phyloP scores from a whole-genome alignment of 2,329 filamentous ascomycete species.

The Sporothrix globosa region DNA sequence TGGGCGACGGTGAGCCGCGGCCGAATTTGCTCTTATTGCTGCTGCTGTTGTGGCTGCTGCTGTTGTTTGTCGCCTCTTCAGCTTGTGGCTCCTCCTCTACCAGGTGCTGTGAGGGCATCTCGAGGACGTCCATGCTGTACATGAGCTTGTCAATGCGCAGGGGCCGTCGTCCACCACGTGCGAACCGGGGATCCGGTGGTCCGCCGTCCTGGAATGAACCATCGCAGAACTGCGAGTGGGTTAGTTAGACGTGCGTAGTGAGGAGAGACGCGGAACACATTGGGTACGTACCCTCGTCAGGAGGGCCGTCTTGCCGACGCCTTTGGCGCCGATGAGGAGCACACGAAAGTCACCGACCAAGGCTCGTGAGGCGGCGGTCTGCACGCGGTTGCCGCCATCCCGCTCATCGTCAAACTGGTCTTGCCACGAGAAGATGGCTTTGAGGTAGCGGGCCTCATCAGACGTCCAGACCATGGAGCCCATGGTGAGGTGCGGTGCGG shows the following conservation, averaged over 20 bases:
- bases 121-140: conserved; percentile 46
- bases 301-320: conserved; percentile 49
- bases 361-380: conserved; percentile 34
- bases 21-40: neutral
- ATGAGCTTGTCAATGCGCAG: conserved; percentile 42
- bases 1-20: conserved; percentile 4
- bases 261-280: neutral
- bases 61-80: neutral
- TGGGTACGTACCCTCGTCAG: conserved; percentile 43
- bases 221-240: conserved; percentile 42
- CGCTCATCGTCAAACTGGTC: conserved; percentile 41
- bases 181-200: conserved; percentile 38
- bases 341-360: conserved; percentile 46
- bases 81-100: conserved; percentile 36
- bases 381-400: conserved; percentile 4
- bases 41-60: too few relatives aligned
- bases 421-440: conserved; percentile 48
- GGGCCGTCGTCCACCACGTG: conserved; percentile 44
- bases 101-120: conserved; percentile 45
- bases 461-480: conserved; percentile 46
- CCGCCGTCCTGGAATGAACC: conserved; percentile 39
- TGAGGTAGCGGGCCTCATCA: conserved; percentile 49
- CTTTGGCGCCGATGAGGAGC: conserved; percentile 47
- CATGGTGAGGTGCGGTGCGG: conserved; percentile 32
- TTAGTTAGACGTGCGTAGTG: neutral